Evolutionary conservation across 352 stramenopile species (phyloP), one percentile per base, ranked within the genome.

Genomic region (Phytophthora brassicae): DNA sequence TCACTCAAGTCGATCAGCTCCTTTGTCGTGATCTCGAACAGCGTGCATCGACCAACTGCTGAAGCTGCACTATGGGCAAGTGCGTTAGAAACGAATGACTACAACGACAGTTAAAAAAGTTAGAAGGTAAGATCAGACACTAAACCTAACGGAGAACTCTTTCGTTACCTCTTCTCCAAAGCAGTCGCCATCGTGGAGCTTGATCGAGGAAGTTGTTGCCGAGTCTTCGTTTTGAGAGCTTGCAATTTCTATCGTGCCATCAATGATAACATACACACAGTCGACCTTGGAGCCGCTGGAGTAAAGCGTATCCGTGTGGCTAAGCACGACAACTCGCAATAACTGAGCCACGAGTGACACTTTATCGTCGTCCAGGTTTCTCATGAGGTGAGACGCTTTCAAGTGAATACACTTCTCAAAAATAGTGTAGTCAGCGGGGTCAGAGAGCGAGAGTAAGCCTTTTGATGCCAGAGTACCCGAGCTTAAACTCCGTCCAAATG

Each of bases 111-210:
- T 22, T 24, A 67, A 46, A 20, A 26, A 61, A 56, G 54, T 60
- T 48, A 50, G 41, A 6, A 53, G 6, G 36, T 36, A 22, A 45
- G n/a, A 28, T 11, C n/a, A 39, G 31, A 6, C 16, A 28, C 6
- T 22, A 24, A 14, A 29, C 16, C 46, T 14, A 49, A 17, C 35
- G 4, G 36, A 16, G 13, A 45, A 16, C 17, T 28, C 57, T 13
- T n/a, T n/a, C n/a, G n/a, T n/a, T 69, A 84, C 86, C 79, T 92
- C 82, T 81, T 93, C 84, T n/a, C 86, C 86, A 59, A 95, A 92
- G 47, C 82, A 93, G 17, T 89, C 81, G 0, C 83, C 83, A 23
- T 77, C 68, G n/a, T 74, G 81, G 12, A 91, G 72, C 33, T 92
- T 84, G 14, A 78, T 59, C 16, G 61, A 67, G 7, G 60, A 55